Evolutionary conservation across 495 filamentous ascomycete species (phyloP), one percentile per base, ranked within the genome.

Genomic region (Neurospora sp.): DNA sequence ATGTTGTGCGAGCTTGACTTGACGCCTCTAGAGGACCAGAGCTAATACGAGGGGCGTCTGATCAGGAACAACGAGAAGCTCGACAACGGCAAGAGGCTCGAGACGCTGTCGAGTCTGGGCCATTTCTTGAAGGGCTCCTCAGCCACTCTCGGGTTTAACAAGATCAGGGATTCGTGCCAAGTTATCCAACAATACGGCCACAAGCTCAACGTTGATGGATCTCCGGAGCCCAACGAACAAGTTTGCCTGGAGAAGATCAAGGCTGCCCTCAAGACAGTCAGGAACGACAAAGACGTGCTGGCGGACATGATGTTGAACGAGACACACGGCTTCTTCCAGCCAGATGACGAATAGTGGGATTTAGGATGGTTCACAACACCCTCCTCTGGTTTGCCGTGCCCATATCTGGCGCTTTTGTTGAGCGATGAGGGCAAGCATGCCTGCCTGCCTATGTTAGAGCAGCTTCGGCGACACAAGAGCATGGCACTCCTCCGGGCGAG

Each of bases 81-180:
- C 14, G 54, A 66, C 54, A 18, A 66, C 27, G 54, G 14, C 27
- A 66, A 84, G 74, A 86, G 97, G 73, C 90, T 98, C 44, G 80
- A 81, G 4, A 83, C 89, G 72, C 90, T 99, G 18, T 97, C 94
- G 20, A 85, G 85, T 18, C 89, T 97, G 37, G 96, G 96, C 35
- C 96, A 99, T 83, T 99, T 97, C 84, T 85, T 99, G 71, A 99
- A 99, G 83, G 96, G 96, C 46, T 98, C 95, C n/a, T 97, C 95
- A 11, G 96, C 96, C 23, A 98, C 96, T 8, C 89, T 99, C 70
- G 96, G 96, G 31, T 88, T 99, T 46, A 92, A 85, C 77, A 96
- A 97, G 83, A 92, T 99, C 78, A 93, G 93, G 80, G 94, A 98
- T 77, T 89, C 88, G 72, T 99, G 96, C 81, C 95, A 98, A 82